Evolutionary conservation across 2,329 filamentous ascomycete genomes (phyloP), one percentile per base, ranked within the genome.

Genomic region (Aspergillus fumigatiaffinis): DNA sequence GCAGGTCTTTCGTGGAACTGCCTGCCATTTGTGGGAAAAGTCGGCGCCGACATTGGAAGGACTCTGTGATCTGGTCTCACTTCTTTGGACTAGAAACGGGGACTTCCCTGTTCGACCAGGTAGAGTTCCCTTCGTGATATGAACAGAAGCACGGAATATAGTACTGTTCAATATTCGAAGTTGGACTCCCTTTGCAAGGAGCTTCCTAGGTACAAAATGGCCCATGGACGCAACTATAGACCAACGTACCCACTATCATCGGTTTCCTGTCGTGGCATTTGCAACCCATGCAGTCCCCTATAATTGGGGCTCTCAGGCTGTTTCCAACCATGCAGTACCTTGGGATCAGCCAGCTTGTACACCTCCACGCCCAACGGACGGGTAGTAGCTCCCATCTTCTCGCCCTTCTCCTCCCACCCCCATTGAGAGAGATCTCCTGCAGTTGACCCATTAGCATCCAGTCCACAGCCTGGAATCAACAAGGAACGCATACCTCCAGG

Each of bases 301-400:
- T 93, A 93, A 8, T 74, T 77, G 1, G 88, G 83, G 2, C 77
- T 71, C 62, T 84, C 76, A 0, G 87, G 83, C 25, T 81, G 76
- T 64, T 80, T 83, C 90, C 90, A 92, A 0, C 80, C 85, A 7
- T 78, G 68, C 52, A 90, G 68, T 0, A 87, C 63, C 2, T 70
- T 67, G 51, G 75, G 71, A 63, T 88, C 83, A 28, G 78, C 73
- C 14, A 93, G 72, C 57, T 80, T 79, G 70, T 85, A 92, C 0
- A 94, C 86, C 64, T 92, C 85, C 0, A 93, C 87, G 50, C 85
- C 86, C 5, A 94, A 80, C 1, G 89, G 89, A 7, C 90, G 82
- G 83, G 90, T 91, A 53, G 86, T 86, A 66, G 86, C 82, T 61
- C 85, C 84, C 72, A 84, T 87, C 50, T 82, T 83, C 42, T 69